Evolutionary conservation across 257 asterid species (phyloP).

Genomic region (Solanum arcanum): DNA sequence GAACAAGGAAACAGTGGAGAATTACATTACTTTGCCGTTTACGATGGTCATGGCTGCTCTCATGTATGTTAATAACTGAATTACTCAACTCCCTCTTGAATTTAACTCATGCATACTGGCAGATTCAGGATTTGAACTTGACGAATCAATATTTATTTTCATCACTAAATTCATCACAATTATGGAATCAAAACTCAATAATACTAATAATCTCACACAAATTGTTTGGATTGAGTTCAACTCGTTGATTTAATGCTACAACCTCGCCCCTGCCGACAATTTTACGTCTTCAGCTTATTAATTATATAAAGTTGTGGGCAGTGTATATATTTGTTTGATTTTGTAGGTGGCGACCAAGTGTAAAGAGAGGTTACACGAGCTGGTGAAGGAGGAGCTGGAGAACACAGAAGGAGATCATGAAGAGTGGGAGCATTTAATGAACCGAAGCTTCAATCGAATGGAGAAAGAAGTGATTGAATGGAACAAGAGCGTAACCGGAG

Average conservation of each 20-base stretch:
- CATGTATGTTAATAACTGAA: conserved; percentile 27
- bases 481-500: not conserved
- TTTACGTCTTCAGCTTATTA: not conserved
- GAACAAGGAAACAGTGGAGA: not conserved
- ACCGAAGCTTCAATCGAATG: conserved; percentile 63
- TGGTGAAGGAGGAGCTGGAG: conserved; percentile 54
- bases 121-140: not conserved
- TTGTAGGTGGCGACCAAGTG: conserved; percentile 61
- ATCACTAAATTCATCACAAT: not conserved
- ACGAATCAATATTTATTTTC: not conserved
- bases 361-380: conserved; percentile 51
- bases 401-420: not conserved
- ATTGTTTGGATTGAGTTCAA: not conserved
- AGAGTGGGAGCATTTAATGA: conserved; percentile 47
- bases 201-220: not conserved
- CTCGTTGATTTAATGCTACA: not conserved
- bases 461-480: conserved; percentile 45
- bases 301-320: not conserved
- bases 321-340: not conserved
- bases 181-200: not conserved
- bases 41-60: conserved; percentile 85
- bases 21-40: conserved; percentile 57
- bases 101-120: not conserved
- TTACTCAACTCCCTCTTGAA: not conserved
- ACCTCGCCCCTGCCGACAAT: not conserved